Conservation (phyloP, 257 asterid genomes). For the Vinca minor region DNA sequence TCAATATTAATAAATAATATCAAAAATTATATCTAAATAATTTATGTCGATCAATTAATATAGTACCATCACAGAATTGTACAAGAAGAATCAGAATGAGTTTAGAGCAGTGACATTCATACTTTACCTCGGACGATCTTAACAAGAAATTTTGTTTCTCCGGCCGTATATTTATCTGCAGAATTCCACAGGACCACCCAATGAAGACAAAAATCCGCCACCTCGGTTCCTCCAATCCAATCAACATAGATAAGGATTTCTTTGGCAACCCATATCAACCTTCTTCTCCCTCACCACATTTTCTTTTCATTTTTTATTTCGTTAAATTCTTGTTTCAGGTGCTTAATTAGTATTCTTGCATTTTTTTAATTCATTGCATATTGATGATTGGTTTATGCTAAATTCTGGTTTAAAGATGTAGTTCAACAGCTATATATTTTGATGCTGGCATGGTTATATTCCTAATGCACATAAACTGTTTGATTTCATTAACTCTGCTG, state of each 20-base stretch:
- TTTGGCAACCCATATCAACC: neutral
- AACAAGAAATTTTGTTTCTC: neutral
- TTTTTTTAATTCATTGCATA: neutral
- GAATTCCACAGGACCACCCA: neutral
- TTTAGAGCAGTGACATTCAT: no score
- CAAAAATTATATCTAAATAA: no score
- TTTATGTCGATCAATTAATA: no score
- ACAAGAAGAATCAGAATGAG: no score
- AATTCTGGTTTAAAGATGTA: neutral
- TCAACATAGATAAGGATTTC: neutral
- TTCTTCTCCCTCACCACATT: neutral
- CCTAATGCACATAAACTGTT: neutral
- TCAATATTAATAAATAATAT: no score
- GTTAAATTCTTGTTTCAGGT: neutral
- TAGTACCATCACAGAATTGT: no score
- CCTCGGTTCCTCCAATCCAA: neutral
- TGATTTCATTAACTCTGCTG: neutral
- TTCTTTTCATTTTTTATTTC: neutral
- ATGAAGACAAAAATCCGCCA: slow-evolving; percentile 3
- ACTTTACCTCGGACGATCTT: no score
- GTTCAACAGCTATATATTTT: neutral
- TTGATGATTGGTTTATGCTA: neutral
- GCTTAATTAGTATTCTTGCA: neutral
- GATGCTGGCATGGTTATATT: neutral
- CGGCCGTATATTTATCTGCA: neutral